Percentiles rank a stretch among this genome's conserved stretches.
Evolutionary conservation across 768 basidiomycete species (phyloP).

Genomic region (Hysterangium stoloniferum): DNA sequence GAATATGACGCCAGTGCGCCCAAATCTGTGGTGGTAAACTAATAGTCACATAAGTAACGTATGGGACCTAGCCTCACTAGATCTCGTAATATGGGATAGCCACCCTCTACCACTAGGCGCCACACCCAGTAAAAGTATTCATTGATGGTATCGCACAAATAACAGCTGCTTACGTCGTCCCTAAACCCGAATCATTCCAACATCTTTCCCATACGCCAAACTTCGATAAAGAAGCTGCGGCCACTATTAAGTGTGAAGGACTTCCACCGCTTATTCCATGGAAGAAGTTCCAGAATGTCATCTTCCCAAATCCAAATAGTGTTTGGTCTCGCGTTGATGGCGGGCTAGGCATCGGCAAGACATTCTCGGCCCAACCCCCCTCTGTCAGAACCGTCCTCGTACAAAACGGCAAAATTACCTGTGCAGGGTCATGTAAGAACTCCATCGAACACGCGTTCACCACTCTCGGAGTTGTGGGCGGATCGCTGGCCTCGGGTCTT

Average conservation of each 20-base stretch:
- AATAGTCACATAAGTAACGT: too few species aligned
- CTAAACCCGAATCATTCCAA: constrained; percentile 27
- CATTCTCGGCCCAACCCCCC: constrained; percentile 21
- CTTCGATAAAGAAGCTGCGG: constrained; percentile 63
- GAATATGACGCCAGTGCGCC: too few species aligned
- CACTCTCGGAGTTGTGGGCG: constrained; percentile 72
- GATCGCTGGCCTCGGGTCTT: constrained; percentile 34
- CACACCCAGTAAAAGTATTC: constrained; percentile 34
- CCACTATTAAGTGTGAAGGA: too few species aligned
- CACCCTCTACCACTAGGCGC: constrained; percentile 36
- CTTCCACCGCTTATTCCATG: constrained; percentile 57
- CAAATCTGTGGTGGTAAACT: too few species aligned
- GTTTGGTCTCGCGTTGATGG: too few species aligned
- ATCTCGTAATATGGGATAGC: constrained; percentile 25
- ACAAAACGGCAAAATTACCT: constrained; percentile 45
- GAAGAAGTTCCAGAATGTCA: constrained; percentile 32
- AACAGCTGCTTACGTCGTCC: constrained; percentile 10
- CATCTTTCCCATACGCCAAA: constrained; percentile 51
- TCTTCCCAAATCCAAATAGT: constrained; percentile 58
- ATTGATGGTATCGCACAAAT: constrained; percentile 38
- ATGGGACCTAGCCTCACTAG: too few species aligned
- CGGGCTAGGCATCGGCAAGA: constrained; percentile 18
- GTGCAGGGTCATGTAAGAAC: constrained; percentile 24
- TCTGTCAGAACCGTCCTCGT: constrained; percentile 43
- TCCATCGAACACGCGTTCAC: constrained; percentile 2